phyloP scores from a whole-genome alignment of 176 grass and related monocot species.

The Triticum turgidum region DNA sequence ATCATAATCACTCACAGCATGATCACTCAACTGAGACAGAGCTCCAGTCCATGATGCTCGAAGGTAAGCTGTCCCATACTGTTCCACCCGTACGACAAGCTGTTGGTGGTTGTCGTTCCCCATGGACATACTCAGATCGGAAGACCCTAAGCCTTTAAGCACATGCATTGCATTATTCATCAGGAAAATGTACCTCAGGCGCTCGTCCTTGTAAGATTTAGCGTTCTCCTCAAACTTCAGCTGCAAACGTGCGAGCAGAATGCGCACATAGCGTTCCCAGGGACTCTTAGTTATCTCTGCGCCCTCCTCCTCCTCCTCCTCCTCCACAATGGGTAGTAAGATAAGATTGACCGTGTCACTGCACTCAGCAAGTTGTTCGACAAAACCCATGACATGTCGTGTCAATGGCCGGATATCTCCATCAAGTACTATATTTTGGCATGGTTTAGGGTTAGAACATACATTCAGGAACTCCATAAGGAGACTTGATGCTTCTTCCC shows the following conservation, averaged over 20 bases:
- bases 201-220: constrained; percentile 9
- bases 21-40: neutral
- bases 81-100: neutral
- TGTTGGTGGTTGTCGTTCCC: neutral
- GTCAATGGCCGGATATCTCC: constrained; percentile 25
- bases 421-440: neutral
- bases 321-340: neutral
- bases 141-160: neutral
- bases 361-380: too few species aligned
- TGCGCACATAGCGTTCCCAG: neutral
- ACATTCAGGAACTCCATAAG: constrained; percentile 12
- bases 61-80: constrained; percentile 19
- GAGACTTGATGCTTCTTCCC: neutral
- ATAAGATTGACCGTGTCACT: neutral
- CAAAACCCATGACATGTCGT: neutral
- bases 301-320: neutral
- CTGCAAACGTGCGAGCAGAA: constrained; percentile 2
- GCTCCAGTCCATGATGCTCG: constrained; percentile 19
- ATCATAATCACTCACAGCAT: too few species aligned
- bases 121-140: neutral
- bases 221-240: constrained; percentile 2
- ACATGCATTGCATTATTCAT: constrained; percentile 41
- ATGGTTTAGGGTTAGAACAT: neutral
- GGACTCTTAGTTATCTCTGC: neutral
- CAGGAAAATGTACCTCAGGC: constrained; percentile 34